Percentiles rank a stretch among this genome's conserved stretches.
Conservation (phyloP, 768 basidiomycete genomes). For the Lentinus tigrinus region DNA sequence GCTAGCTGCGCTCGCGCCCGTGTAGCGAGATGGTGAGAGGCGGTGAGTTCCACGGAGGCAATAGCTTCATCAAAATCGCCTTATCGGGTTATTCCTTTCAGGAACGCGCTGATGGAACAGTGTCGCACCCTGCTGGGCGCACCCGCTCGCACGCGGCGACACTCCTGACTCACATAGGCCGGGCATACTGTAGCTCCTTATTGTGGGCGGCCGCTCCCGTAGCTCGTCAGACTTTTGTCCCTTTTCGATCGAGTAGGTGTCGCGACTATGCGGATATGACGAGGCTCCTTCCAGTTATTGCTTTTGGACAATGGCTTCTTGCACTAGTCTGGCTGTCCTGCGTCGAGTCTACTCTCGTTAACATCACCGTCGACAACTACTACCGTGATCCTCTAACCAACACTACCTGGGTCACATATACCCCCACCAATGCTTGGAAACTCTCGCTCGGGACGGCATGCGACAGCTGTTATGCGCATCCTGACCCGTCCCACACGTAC, state of each 20-base stretch:
- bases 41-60: background rate
- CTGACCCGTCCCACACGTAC: slow-evolving; percentile 1
- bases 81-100: background rate
- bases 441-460: background rate
- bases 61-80: background rate
- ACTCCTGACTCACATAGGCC: too few relatives aligned
- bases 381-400: background rate
- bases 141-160: too few relatives aligned
- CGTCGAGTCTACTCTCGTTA: background rate
- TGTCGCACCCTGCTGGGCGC: too few relatives aligned
- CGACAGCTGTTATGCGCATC: slow-evolving; percentile 4
- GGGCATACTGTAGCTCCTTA: too few relatives aligned
- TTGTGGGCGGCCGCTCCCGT: too few relatives aligned
- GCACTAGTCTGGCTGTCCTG: background rate
- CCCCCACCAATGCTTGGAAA: slow-evolving; percentile 6
- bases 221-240: too few relatives aligned
- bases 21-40: too few relatives aligned
- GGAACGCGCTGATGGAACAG: background rate
- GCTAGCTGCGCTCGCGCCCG: too few relatives aligned
- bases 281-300: background rate
- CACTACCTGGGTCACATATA: background rate
- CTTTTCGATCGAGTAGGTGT: too few relatives aligned
- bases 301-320: background rate
- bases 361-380: slow-evolving; percentile 7
- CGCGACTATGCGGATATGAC: too few relatives aligned